Evolutionary conservation across 805 yeast genomes (phyloP).

Genomic region (Lachancea cidri): DNA sequence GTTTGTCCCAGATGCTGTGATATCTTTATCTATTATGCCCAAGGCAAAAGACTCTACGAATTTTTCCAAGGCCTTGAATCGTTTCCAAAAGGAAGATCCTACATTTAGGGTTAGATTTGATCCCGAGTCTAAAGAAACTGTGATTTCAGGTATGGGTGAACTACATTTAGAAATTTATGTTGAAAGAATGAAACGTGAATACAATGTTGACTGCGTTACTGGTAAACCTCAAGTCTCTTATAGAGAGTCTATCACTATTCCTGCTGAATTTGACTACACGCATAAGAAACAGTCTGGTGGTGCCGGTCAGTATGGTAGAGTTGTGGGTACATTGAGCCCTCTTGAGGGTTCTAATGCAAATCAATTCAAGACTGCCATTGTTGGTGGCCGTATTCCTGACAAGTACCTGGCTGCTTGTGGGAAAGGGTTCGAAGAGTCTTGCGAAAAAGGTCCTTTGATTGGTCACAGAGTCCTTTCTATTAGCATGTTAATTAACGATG

Average conservation of each 20-base stretch:
- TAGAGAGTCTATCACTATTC: conserved; percentile 79
- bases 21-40: conserved; percentile 86
- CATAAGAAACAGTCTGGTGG: conserved; percentile 99
- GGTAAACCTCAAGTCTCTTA: conserved; percentile 98
- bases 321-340: conserved; percentile 74
- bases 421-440: conserved; percentile 91
- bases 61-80: conserved; percentile 93
- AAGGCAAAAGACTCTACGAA: conserved; percentile 80
- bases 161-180: conserved; percentile 95
- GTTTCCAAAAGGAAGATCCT: conserved; percentile 99
- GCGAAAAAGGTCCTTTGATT: conserved; percentile 93
- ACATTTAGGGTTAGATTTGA: conserved; percentile 93
- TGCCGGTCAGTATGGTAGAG: conserved; percentile 98
- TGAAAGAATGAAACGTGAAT: conserved; percentile 97
- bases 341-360: conserved; percentile 48
- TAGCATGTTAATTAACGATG: conserved; percentile 91
- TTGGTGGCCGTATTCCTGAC: conserved; percentile 96
- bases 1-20: conserved; percentile 99
- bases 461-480: conserved; percentile 94
- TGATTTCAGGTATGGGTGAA: conserved; percentile 96
- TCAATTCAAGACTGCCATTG: conserved; percentile 77
- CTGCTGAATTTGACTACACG: conserved; percentile 81
- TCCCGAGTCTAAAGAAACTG: conserved; percentile 84
- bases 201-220: conserved; percentile 89
- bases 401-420: conserved; percentile 91